These are phyloP conservation scores for Boletus sp. DNA, from an alignment of 1,284 basidiomycete genomes.

Conservation along the genomic window DNA sequence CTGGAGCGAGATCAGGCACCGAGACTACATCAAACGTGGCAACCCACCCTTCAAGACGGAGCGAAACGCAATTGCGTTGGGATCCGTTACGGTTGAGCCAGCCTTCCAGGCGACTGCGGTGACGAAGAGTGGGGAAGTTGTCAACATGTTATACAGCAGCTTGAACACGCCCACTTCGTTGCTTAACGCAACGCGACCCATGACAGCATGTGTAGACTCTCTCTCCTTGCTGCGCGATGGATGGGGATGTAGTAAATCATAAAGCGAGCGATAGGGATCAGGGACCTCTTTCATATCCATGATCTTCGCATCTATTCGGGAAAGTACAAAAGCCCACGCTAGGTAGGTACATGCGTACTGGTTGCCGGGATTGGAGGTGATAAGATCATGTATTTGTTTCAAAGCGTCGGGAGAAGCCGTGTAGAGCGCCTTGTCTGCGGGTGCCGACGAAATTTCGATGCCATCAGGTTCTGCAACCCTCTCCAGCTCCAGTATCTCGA, in stretches of 20 bases:
- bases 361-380: constrained; percentile 58
- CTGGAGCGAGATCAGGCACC: constrained; percentile 40
- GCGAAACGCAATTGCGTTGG: constrained; percentile 82
- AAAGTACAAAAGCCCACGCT: constrained; percentile 80
- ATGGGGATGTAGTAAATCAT: constrained; percentile 55
- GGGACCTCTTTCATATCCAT: constrained; percentile 53
- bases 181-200: constrained; percentile 58
- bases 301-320: constrained; percentile 53
- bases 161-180: constrained; percentile 62
- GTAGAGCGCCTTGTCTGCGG: constrained; percentile 56
- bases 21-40: background rate
- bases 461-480: constrained; percentile 59
- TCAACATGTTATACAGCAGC: constrained; percentile 59
- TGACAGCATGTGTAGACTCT: constrained; percentile 55
- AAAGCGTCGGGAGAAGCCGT: constrained; percentile 59
- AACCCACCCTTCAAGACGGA: constrained; percentile 79
- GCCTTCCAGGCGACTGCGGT: constrained; percentile 67
- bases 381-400: constrained; percentile 63
- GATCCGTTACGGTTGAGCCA: constrained; percentile 71
- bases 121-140: constrained; percentile 73
- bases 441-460: constrained; percentile 55
- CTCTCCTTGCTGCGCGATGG: constrained; percentile 53
- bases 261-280: constrained; percentile 55
- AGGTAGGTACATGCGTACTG: constrained; percentile 73
- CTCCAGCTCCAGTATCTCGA: constrained; percentile 85